A percentile compares a stretch with the other conserved stretches of the same genome.
phyloP scores from a whole-genome alignment of 345 rosid species.

The Ceriops tagal region DNA sequence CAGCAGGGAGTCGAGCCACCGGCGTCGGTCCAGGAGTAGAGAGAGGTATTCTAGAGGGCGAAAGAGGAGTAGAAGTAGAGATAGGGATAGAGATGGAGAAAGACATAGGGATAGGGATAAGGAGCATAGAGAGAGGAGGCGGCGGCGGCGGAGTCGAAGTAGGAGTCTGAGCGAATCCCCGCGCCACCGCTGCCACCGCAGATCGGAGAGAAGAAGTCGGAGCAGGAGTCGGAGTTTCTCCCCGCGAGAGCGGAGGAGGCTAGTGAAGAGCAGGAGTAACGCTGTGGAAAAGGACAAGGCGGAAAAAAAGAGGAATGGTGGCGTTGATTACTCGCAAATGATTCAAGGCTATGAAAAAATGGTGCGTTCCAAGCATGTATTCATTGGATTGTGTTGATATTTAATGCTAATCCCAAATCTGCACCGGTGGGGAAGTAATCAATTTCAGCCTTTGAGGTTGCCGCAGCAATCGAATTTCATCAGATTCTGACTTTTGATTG shows the following conservation, averaged over 20 bases:
- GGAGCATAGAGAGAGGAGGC: neutral
- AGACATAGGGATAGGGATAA: slow-evolving; percentile 27
- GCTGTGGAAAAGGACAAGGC: slow-evolving; percentile 18
- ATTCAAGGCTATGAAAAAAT: slow-evolving; percentile 69
- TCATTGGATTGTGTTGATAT: neutral
- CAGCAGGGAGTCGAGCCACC: slow-evolving; percentile 5
- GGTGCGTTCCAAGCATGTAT: slow-evolving; percentile 35
- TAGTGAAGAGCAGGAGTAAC: slow-evolving; percentile 18
- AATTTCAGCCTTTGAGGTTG: no score
- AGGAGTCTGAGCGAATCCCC: slow-evolving; percentile 39
- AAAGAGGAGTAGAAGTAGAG: slow-evolving; percentile 6
- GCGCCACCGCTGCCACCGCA: slow-evolving; percentile 10
- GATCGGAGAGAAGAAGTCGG: slow-evolving; percentile 25
- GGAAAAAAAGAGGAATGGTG: slow-evolving; percentile 23
- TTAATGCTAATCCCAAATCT: neutral
- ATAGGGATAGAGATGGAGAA: slow-evolving; percentile 25
- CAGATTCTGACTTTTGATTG: no score
- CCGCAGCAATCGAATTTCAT: no score
- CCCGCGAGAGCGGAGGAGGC: slow-evolving; percentile 34
- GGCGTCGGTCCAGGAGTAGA: slow-evolving; percentile 22
- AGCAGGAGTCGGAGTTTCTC: slow-evolving; percentile 15
- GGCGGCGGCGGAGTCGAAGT: slow-evolving; percentile 30
- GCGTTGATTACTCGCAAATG: slow-evolving; percentile 52
- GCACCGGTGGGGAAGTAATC: no score
- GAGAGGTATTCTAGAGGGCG: slow-evolving; percentile 1